A percentile compares a stretch with the other conserved stretches of the same genome.
Evolutionary conservation across 2,329 filamentous ascomycete species (phyloP).

Genomic region (Pyricularia sp.): DNA sequence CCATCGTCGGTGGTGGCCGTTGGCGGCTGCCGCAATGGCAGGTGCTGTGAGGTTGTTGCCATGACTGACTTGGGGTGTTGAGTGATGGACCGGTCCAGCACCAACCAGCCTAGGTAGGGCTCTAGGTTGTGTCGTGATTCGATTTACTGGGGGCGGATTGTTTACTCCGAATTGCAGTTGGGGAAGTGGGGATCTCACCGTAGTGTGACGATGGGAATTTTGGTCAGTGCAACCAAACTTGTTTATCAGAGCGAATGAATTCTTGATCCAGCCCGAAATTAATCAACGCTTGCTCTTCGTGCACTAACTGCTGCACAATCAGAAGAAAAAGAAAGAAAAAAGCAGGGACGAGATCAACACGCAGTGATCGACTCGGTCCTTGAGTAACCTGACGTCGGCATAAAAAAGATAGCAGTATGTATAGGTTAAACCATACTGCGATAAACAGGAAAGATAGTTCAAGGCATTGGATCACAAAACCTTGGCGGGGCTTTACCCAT

Average conservation of each 20-base stretch:
- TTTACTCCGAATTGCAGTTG: not conserved
- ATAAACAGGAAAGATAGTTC: not conserved
- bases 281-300: not conserved
- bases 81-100: not conserved
- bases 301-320: not conserved
- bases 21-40: not conserved
- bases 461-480: not conserved
- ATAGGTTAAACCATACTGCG: not conserved
- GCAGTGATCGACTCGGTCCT: not conserved
- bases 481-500: not conserved
- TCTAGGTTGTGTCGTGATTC: not conserved
- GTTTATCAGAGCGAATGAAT: not conserved
- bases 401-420: not conserved
- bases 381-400: not conserved
- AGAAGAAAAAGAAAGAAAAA: too few species aligned
- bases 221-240: not conserved
- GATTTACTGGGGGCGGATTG: not conserved
- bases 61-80: not conserved
- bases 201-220: not conserved
- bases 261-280: not conserved
- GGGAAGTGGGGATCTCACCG: not conserved
- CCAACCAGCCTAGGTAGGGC: not conserved
- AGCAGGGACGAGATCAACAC: too few species aligned
- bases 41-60: not conserved
- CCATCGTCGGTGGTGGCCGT: constrained; percentile 5